Evolutionary conservation across 441 rosid species (phyloP), one percentile per base, ranked within the genome.

Genomic region (Isatis lusitanica): DNA sequence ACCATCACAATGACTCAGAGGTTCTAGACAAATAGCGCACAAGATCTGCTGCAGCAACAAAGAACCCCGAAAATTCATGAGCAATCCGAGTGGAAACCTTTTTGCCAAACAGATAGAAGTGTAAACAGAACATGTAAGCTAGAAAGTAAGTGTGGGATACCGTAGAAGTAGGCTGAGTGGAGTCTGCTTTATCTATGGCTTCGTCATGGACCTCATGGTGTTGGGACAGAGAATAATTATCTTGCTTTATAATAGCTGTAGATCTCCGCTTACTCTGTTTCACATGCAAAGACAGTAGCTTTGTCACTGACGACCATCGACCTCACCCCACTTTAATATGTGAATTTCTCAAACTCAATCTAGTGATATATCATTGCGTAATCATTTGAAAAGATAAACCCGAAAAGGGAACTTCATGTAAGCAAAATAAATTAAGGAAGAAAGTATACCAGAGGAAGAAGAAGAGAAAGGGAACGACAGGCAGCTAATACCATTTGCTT

Each of bases 21-120:
- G 83, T 63, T 90, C 94, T 48, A 92, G 83, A 79, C 98, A 92
- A 70, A 92, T 92, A 53, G 98, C 84, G 16, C 96, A 92, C 56
- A 90, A 33, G 80, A 66, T 87, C 90, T 88, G 90, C 79, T 48
- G 76, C 71, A 63, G 13, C 47, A 59, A 43, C 48, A 53, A 36
- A 73, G 8, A 66, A 4, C 36, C 13, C 0, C 59, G 48, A 13
- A 48, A 43, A 35, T 65, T 39, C 70, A 50, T 48, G 40, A 46
- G 40, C 30, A 31, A 9, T 10, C 10, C 3, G 6, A 47, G 16
- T 9, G 30, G 60, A 26, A 44, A 10, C 13, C 5, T 15, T 28
- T 7, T 4, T 43, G 48, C 18, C 12, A 17, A 43, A n/a, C 48
- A 43, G 48, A 47, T 47, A 47, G 10, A 47, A 47, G 33, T 24